phyloP scores from a whole-genome alignment of 331 rosid genomes.

The Cydonia oblonga region DNA sequence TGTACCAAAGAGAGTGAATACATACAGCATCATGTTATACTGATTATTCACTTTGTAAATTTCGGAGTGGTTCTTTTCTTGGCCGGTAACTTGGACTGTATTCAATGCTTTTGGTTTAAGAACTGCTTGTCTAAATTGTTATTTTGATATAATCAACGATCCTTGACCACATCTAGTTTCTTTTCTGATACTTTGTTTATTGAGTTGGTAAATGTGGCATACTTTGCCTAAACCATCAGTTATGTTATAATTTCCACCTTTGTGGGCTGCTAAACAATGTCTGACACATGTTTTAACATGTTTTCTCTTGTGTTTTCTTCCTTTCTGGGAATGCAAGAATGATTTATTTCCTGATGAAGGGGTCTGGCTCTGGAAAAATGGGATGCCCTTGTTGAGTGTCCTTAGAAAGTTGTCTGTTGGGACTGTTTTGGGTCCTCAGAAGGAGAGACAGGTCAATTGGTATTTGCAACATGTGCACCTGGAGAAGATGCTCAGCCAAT shows the following conservation, averaged over 20 bases:
- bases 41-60: not conserved
- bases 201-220: not conserved
- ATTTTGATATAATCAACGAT: not conserved
- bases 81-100: not conserved
- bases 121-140: not conserved
- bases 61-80: not conserved
- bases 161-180: not conserved
- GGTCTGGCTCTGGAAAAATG: slow-evolving; percentile 80
- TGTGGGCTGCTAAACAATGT: not conserved
- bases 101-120: not conserved
- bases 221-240: not conserved
- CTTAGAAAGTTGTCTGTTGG: slow-evolving; percentile 78
- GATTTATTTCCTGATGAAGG: slow-evolving; percentile 94
- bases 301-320: not conserved
- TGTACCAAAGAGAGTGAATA: not conserved
- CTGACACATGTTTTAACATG: not conserved
- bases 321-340: slow-evolving; percentile 48
- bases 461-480: slow-evolving; percentile 64
- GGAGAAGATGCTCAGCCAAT: slow-evolving; percentile 70
- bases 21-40: not conserved
- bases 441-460: slow-evolving; percentile 77
- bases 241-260: slow-evolving; percentile 4
- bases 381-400: slow-evolving; percentile 83
- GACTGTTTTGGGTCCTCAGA: slow-evolving; percentile 69
- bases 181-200: not conserved